Conservation (phyloP, 768 basidiomycete species). For the Cytidiella melzeri region DNA sequence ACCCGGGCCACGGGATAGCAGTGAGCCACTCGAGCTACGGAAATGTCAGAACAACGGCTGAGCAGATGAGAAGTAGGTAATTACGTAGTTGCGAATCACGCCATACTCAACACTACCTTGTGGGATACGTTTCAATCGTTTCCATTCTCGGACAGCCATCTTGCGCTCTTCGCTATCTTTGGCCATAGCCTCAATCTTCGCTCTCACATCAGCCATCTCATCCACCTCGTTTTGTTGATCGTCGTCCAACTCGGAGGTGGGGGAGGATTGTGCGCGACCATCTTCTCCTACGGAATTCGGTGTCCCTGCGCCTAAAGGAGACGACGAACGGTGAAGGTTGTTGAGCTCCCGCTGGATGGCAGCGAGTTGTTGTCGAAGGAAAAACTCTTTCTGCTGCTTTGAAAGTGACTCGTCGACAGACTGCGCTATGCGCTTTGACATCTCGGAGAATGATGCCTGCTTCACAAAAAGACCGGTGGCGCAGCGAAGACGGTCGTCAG, state of each 20-base stretch:
- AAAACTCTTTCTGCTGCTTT: constrained; percentile 84
- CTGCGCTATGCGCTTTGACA: constrained; percentile 72
- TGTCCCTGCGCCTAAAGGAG: constrained; percentile 7
- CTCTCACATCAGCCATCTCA: constrained; percentile 66
- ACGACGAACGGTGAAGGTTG: constrained; percentile 36
- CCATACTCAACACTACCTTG: constrained; percentile 88
- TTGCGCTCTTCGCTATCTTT: constrained; percentile 75
- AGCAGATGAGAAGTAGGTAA: too few species aligned
- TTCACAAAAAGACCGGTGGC: constrained; percentile 71
- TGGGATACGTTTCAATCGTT: constrained; percentile 80
- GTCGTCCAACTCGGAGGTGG: constrained; percentile 56
- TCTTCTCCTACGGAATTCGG: constrained; percentile 1
- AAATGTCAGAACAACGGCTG: too few species aligned
- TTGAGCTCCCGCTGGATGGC: constrained; percentile 76
- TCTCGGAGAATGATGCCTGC: constrained; percentile 72
- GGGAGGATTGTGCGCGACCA: constrained; percentile 10
- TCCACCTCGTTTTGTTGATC: constrained; percentile 79
- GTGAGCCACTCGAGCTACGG: constrained; percentile 85
- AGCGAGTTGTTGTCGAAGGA: constrained; percentile 76
- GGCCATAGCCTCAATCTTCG: constrained; percentile 69
- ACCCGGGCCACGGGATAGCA: constrained; percentile 74
- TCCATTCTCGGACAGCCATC: constrained; percentile 78
- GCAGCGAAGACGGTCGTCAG: constrained; percentile 56
- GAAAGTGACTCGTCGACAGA: constrained; percentile 81
- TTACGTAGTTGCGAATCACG: constrained; percentile 77